Evolutionary conservation across 2,329 filamentous ascomycete genomes (phyloP).

Genomic region (Penicillium sp.): DNA sequence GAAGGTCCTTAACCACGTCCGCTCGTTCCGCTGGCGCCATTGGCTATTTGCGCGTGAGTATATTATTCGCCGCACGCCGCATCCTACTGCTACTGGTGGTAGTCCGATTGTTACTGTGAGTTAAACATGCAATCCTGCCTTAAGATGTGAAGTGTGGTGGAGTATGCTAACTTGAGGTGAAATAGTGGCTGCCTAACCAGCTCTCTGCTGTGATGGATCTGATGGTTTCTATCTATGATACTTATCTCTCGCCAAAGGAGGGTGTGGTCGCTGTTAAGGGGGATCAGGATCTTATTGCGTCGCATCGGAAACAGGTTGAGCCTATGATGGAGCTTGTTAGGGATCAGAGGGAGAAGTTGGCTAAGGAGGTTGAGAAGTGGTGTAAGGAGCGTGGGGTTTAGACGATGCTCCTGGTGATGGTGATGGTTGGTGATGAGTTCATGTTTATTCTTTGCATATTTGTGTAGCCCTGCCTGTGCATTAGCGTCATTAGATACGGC

Average conservation of each 20-base stretch:
- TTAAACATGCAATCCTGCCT: no score
- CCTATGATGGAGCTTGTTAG: conserved; percentile 43
- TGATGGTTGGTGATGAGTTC: no score
- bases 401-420: no score
- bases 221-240: conserved; percentile 52
- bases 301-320: conserved; percentile 42
- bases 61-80: conserved; percentile 50
- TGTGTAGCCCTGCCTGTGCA: neutral
- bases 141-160: no score
- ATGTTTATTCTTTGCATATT: no score
- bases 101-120: conserved; percentile 54
- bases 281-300: conserved; percentile 25
- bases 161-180: no score
- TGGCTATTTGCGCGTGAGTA: conserved; percentile 56
- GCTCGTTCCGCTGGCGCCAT: conserved; percentile 55
- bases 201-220: conserved; percentile 54
- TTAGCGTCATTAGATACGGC: neutral
- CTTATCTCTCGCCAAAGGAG: conserved; percentile 40
- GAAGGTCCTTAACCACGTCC: conserved; percentile 51
- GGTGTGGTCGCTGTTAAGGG: conserved; percentile 18
- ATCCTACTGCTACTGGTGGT: conserved; percentile 54
- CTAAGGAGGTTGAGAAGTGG: conserved; percentile 50
- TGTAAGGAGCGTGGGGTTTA: conserved; percentile 50
- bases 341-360: conserved; percentile 39
- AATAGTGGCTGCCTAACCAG: conserved; percentile 53